These are phyloP conservation scores for Ganoderma lingzhi DNA, from an alignment of 1,284 basidiomycete genomes.

Conservation along the genomic window DNA sequence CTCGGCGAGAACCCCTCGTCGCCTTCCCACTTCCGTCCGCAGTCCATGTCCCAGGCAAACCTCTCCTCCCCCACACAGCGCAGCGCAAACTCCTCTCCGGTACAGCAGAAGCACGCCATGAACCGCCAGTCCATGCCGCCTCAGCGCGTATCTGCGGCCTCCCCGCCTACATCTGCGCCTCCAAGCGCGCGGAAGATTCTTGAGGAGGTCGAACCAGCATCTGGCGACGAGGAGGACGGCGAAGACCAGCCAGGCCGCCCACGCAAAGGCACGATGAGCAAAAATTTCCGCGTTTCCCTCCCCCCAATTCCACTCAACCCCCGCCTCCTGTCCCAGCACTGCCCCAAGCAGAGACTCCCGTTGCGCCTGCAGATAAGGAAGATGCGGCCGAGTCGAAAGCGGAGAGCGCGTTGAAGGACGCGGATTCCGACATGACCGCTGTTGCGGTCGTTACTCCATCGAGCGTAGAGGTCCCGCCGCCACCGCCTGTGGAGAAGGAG, in stretches of 20 bases:
- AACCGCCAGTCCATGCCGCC: constrained; percentile 71
- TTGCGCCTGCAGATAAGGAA: constrained; percentile 15
- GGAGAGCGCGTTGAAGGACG: constrained; percentile 11
- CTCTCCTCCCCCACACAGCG: constrained; percentile 49
- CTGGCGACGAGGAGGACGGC: constrained; percentile 28
- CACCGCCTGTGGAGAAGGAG: constrained; percentile 81
- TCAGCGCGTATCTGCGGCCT: constrained; percentile 47
- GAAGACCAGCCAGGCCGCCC: constrained; percentile 35
- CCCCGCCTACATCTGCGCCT: constrained; percentile 44
- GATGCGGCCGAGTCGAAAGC: constrained; percentile 13
- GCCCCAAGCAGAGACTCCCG: constrained; percentile 20
- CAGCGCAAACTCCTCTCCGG: constrained; percentile 46
- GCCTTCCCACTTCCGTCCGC: constrained; percentile 61
- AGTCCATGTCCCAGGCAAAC: constrained; percentile 82
- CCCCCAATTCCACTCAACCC: constrained; percentile 42
- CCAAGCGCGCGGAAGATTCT: constrained; percentile 44
- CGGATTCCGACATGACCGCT: constrained; percentile 40
- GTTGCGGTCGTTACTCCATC: constrained; percentile 59
- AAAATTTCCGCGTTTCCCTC: constrained; percentile 80
- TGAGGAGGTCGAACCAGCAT: constrained; percentile 57
- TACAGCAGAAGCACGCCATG: constrained; percentile 43
- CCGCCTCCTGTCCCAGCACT: constrained; percentile 33
- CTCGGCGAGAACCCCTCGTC: constrained; percentile 70
- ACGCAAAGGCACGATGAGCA: constrained; percentile 76
- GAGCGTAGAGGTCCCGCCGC: constrained; percentile 77